A percentile compares a stretch with the other conserved stretches of the same genome.
These are phyloP conservation scores for Neurospora crassa DNA, from an alignment of 2,329 filamentous ascomycete genomes.

Conservation along the genomic window DNA sequence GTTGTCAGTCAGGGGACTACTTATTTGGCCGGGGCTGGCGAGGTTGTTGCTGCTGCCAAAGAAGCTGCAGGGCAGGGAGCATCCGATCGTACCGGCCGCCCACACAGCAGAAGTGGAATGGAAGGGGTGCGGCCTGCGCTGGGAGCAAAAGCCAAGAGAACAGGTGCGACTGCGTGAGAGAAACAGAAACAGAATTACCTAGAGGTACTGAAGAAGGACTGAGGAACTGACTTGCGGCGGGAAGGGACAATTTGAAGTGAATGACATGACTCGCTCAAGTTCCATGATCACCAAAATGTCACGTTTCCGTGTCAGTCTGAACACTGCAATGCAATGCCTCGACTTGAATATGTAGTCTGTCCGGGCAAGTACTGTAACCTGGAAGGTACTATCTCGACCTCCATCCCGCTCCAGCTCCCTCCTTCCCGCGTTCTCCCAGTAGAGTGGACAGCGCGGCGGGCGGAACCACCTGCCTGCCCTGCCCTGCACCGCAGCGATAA, in stretches of 20 bases:
- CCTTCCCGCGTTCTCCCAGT: neutral
- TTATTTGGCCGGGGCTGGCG: neutral
- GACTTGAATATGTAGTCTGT: too few species aligned
- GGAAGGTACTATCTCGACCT: neutral
- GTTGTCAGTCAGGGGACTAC: neutral
- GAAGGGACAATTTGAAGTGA: neutral
- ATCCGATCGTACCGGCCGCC: neutral
- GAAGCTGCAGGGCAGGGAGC: neutral
- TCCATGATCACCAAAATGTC: neutral
- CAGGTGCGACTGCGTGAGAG: neutral
- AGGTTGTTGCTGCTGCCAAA: neutral
- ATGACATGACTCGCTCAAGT: neutral
- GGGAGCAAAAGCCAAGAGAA: neutral
- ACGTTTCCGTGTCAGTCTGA: neutral
- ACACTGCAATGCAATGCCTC: neutral
- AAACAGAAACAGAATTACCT: neutral
- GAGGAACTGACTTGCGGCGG: neutral
- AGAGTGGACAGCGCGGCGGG: neutral
- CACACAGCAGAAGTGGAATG: neutral
- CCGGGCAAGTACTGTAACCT: neutral
- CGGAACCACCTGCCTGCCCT: neutral
- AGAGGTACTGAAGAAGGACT: neutral
- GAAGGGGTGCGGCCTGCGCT: neutral
- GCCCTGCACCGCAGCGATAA: neutral
- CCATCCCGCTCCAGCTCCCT: neutral